These are phyloP conservation scores for Teunomyces funiuensis DNA, from an alignment of 805 yeast genomes.

Conservation along the genomic window DNA sequence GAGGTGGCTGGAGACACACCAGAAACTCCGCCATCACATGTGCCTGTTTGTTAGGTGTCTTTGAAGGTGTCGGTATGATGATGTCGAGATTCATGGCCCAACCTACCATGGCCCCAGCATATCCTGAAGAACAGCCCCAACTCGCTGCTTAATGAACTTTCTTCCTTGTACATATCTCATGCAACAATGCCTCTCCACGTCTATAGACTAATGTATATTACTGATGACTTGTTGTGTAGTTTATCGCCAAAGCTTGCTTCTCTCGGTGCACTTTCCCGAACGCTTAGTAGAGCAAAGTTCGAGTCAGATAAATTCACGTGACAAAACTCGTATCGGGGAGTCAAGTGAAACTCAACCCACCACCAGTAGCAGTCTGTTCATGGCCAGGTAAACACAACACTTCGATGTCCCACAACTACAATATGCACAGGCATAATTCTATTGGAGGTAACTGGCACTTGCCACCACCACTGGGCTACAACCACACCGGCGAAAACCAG, in stretches of 20 bases:
- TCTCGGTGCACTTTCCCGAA: not conserved
- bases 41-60: constrained; percentile 93
- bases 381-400: not conserved
- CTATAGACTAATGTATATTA: constrained; percentile 4
- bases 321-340: constrained; percentile 3
- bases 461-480: constrained; percentile 26
- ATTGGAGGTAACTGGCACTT: constrained; percentile 39
- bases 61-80: constrained; percentile 98
- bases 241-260: not conserved
- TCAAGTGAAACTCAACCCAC: constrained; percentile 2
- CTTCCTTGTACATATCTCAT: constrained; percentile 5
- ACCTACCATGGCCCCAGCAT: constrained; percentile 47
- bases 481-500: constrained; percentile 8
- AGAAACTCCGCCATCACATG: constrained; percentile 96
- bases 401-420: constrained; percentile 33
- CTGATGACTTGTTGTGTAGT: not conserved
- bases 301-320: not conserved
- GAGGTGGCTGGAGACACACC: constrained; percentile 98
- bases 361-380: not conserved
- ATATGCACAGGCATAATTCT: constrained; percentile 37
- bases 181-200: not conserved
- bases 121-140: constrained; percentile 40
- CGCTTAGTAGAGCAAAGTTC: not conserved
- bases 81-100: constrained; percentile 89
- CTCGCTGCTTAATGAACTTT: constrained; percentile 32